These are phyloP conservation scores for Paramecium octaurelia DNA, from an alignment of 73 alveolate genomes.

Conservation along the genomic window DNA sequence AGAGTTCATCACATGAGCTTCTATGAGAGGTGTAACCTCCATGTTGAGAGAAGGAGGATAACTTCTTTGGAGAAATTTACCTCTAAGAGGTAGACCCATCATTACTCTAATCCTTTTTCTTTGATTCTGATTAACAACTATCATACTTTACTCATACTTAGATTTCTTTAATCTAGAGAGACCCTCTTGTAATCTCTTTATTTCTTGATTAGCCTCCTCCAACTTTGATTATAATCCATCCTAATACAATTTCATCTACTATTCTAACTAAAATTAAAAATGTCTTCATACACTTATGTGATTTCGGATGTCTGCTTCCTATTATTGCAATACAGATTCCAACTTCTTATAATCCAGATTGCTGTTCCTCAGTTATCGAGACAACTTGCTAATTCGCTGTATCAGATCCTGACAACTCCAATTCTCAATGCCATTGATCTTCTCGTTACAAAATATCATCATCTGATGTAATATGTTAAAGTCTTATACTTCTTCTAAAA, in stretches of 20 bases:
- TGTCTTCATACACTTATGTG: neutral
- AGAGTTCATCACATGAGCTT: neutral
- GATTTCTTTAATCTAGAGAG: neutral
- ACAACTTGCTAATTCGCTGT: neutral
- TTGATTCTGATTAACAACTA: constrained; percentile 5
- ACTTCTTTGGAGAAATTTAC: neutral
- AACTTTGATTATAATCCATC: neutral
- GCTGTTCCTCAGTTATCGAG: neutral
- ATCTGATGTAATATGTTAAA: neutral
- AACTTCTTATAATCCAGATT: neutral
- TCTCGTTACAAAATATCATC: neutral
- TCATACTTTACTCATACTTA: constrained; percentile 11
- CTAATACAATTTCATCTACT: neutral
- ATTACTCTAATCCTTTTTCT: neutral
- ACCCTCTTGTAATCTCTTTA: neutral
- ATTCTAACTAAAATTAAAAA: neutral
- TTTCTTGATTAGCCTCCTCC: neutral
- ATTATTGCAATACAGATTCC: neutral
- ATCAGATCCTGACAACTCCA: neutral
- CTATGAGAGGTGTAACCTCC: neutral
- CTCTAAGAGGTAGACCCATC: neutral
- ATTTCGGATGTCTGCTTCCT: constrained; percentile 27
- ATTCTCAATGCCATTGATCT: neutral
- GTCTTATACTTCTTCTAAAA: neutral
- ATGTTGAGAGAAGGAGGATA: neutral